Evolutionary conservation across 2,329 filamentous ascomycete species (phyloP).

Genomic region (Diaporthe citriasiana): DNA sequence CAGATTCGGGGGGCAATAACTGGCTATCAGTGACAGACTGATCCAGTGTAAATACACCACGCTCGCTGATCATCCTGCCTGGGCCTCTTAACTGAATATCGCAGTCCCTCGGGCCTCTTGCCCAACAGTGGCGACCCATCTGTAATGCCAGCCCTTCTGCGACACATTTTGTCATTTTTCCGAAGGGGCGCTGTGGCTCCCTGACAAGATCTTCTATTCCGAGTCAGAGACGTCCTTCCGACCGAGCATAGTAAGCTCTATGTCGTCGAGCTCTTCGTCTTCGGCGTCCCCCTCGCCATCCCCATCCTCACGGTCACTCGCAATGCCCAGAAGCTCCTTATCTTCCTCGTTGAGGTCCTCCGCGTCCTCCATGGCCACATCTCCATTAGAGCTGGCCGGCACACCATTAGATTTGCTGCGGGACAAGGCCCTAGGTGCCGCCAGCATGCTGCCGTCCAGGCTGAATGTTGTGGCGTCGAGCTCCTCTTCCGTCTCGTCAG

Average conservation of each 20-base stretch:
- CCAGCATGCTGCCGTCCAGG: conserved; percentile 39
- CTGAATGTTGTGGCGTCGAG: conserved; percentile 46
- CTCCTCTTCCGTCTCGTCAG: conserved; percentile 53
- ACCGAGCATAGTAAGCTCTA: conserved; percentile 53
- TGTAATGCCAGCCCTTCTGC: background rate
- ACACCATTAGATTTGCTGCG: conserved; percentile 34
- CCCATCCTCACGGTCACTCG: conserved; percentile 58
- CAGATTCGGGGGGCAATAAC: too few species aligned
- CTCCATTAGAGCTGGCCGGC: conserved; percentile 53
- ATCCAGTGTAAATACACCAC: background rate
- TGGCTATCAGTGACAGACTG: background rate
- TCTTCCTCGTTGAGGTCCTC: conserved; percentile 67
- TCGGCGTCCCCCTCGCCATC: conserved; percentile 59
- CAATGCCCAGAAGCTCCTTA: conserved; percentile 64
- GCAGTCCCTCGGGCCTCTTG: background rate
- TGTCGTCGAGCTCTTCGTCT: conserved; percentile 61
- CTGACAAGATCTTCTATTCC: conserved; percentile 44
- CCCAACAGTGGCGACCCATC: background rate
- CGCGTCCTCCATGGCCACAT: conserved; percentile 60
- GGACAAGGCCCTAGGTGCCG: conserved; percentile 9
- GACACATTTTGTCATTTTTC: background rate
- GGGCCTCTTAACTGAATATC: background rate
- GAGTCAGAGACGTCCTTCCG: conserved; percentile 53
- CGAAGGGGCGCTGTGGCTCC: too few species aligned
- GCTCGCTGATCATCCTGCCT: background rate